Evolutionary conservation across 805 yeast genomes (phyloP).

Genomic region (Zygoascus ofunaensis): DNA sequence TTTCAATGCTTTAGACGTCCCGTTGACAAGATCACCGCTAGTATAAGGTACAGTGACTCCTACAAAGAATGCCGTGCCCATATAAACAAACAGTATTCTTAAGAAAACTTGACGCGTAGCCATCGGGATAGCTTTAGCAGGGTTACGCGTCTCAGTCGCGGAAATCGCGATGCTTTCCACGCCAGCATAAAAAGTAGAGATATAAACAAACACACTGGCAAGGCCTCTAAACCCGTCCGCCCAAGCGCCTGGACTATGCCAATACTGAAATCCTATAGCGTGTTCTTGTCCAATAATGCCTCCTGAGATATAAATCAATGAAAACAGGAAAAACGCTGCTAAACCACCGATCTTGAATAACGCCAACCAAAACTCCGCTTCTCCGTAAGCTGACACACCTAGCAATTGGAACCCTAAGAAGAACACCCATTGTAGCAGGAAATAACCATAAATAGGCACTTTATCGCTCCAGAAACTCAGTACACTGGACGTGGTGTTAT

Average conservation of each 20-base stretch:
- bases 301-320: slow-evolving; percentile 48
- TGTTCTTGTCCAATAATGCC: slow-evolving; percentile 43
- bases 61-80: slow-evolving; percentile 49
- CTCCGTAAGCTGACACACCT: slow-evolving; percentile 50
- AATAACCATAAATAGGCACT: slow-evolving; percentile 40
- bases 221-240: slow-evolving; percentile 39
- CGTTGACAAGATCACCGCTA: slow-evolving; percentile 35
- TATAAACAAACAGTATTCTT: slow-evolving; percentile 46
- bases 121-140: slow-evolving; percentile 48
- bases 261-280: slow-evolving; percentile 50
- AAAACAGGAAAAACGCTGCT: slow-evolving; percentile 45
- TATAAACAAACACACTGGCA: slow-evolving; percentile 48
- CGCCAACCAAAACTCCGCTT: slow-evolving; percentile 54
- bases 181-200: slow-evolving; percentile 53
- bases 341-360: slow-evolving; percentile 48
- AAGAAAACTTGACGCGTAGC: slow-evolving; percentile 52
- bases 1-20: slow-evolving; percentile 39
- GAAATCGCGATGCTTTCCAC: slow-evolving; percentile 53
- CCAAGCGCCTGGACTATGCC: slow-evolving; percentile 46
- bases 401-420: slow-evolving; percentile 39
- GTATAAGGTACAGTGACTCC: slow-evolving; percentile 55
- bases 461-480: slow-evolving; percentile 38
- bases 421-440: slow-evolving; percentile 44
- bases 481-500: slow-evolving; percentile 39
- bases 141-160: slow-evolving; percentile 57